Percentiles rank a stretch among this genome's conserved stretches.
phyloP scores from a whole-genome alignment of 345 rosid genomes.

The Mangifera indica region DNA sequence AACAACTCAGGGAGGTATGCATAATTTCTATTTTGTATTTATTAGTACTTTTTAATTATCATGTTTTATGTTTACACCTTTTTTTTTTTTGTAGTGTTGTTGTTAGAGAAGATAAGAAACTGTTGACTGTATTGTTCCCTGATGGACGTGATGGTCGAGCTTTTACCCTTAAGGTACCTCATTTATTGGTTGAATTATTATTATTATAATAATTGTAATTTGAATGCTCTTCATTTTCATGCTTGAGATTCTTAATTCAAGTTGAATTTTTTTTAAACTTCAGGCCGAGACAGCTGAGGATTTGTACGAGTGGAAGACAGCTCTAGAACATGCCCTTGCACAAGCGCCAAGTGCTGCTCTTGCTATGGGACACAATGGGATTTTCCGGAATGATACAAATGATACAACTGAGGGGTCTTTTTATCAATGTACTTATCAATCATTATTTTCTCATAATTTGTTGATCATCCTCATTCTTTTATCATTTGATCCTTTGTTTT shows the following conservation, averaged over 20 bases:
- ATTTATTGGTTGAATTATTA: constrained; percentile 12
- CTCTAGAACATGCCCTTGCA: constrained; percentile 88
- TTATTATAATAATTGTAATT: neutral
- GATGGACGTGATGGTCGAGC: constrained; percentile 99
- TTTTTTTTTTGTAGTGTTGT: constrained; percentile 66
- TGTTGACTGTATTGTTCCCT: constrained; percentile 92
- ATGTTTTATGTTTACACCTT: constrained; percentile 26
- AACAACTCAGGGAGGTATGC: constrained; percentile 94
- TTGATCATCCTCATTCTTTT: constrained; percentile 12
- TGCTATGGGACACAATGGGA: constrained; percentile 91
- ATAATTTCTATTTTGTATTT: constrained; percentile 14
- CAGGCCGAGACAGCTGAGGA: constrained; percentile 97
- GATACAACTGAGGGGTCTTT: constrained; percentile 81
- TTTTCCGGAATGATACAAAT: constrained; percentile 67
- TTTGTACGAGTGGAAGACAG: constrained; percentile 92
- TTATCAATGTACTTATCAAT: constrained; percentile 57
- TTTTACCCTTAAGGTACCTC: constrained; percentile 90
- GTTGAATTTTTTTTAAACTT: constrained; percentile 16
- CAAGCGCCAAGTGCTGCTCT: constrained; percentile 98
- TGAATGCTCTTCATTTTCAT: neutral
- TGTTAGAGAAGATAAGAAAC: constrained; percentile 93
- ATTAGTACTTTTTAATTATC: constrained; percentile 14
- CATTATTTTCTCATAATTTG: constrained; percentile 12
- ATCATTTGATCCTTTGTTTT: constrained; percentile 12
- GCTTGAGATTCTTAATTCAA: constrained; percentile 1